Percentiles rank a stretch among this genome's conserved stretches.
Conservation (phyloP, 2,329 filamentous ascomycete species). For the Diplodia scrobiculata region DNA sequence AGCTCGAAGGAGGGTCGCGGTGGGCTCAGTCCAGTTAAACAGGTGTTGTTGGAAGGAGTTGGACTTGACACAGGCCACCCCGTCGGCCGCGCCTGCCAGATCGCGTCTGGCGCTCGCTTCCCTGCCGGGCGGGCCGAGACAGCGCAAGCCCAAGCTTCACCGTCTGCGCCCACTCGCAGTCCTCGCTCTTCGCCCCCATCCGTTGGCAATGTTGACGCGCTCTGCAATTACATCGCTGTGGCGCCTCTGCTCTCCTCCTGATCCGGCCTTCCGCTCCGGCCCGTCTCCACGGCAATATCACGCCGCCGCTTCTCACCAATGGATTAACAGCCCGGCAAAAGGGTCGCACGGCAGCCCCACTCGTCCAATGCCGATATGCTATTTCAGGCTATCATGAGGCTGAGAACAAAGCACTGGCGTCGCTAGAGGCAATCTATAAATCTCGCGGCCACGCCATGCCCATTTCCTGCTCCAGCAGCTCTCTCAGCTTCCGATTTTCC, state of each 20-base stretch:
- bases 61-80: conserved; percentile 6
- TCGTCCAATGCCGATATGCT: background rate
- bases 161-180: conserved; percentile 11
- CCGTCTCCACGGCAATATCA: conserved; percentile 6
- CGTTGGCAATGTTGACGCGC: conserved; percentile 6
- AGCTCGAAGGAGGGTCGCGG: background rate
- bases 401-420: background rate
- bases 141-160: background rate
- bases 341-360: background rate
- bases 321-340: background rate
- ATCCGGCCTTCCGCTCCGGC: conserved; percentile 1
- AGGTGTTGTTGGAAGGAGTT: conserved; percentile 1
- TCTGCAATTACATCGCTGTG: background rate
- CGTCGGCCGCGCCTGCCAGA: conserved; percentile 17
- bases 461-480: background rate
- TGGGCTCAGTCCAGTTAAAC: background rate
- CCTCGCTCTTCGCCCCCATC: conserved; percentile 10
- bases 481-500: background rate
- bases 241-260: background rate
- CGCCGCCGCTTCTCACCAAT: background rate
- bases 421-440: conserved; percentile 7
- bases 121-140: conserved; percentile 21
- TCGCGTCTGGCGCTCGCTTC: conserved; percentile 4
- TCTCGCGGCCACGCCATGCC: background rate
- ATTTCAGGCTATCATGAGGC: conserved; percentile 12